Conservation (phyloP, 768 basidiomycete species). For the Stropharia rugosoannulata region DNA sequence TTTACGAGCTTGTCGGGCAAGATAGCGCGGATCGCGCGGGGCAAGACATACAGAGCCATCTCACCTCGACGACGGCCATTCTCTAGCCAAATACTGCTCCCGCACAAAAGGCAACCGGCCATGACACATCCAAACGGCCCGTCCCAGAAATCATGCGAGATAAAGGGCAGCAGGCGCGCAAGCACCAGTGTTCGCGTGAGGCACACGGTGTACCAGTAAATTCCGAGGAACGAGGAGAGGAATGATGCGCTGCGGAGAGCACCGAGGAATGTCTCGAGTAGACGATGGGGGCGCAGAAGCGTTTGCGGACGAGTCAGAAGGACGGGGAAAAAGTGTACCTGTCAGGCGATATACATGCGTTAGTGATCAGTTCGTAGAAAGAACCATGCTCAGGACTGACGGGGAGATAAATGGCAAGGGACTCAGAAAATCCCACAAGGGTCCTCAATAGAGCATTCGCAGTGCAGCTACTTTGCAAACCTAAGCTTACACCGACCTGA, state of each 20-base stretch:
- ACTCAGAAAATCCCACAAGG: constrained; percentile 56
- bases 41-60: constrained; percentile 78
- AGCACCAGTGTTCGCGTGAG: constrained; percentile 63
- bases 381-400: constrained; percentile 37
- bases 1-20: constrained; percentile 56
- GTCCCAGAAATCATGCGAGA: constrained; percentile 82
- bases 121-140: constrained; percentile 70
- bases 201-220: constrained; percentile 73
- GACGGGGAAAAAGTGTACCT: constrained; percentile 73
- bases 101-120: constrained; percentile 67
- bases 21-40: constrained; percentile 63
- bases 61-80: constrained; percentile 70
- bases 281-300: constrained; percentile 43
- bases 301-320: constrained; percentile 57
- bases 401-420: constrained; percentile 68
- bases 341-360: neutral
- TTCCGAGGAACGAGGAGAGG: constrained; percentile 68
- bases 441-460: constrained; percentile 58
- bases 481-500: constrained; percentile 42
- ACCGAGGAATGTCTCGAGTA: constrained; percentile 43
- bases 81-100: constrained; percentile 78
- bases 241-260: constrained; percentile 69
- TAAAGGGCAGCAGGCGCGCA: constrained; percentile 59
- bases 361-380: neutral
- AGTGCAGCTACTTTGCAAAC: constrained; percentile 55